Evolutionary conservation across 176 grass and related monocot species (phyloP).

Genomic region (Avena eriantha): DNA sequence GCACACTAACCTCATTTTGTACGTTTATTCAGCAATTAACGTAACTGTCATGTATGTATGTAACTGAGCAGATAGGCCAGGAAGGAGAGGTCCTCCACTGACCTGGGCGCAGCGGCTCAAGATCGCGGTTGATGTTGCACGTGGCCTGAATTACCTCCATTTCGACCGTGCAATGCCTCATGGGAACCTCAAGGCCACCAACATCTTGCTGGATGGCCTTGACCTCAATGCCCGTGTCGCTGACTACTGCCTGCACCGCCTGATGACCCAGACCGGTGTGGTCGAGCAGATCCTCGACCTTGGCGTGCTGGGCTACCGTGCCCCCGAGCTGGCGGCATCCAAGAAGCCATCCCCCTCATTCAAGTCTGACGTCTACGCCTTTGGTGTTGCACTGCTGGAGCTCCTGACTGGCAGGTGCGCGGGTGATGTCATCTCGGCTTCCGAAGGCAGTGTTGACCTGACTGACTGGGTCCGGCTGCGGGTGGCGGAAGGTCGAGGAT

Average conservation of each 20-base stretch:
- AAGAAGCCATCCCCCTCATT: conserved; percentile 92
- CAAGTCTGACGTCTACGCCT: conserved; percentile 88
- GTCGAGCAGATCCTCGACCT: conserved; percentile 82
- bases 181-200: conserved; percentile 94
- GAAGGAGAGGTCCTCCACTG: conserved; percentile 80
- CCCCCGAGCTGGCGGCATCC: conserved; percentile 76
- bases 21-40: conserved; percentile 14
- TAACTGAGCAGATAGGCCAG: conserved; percentile 66
- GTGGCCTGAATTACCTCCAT: conserved; percentile 98
- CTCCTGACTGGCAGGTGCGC: conserved; percentile 77
- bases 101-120: conserved; percentile 95
- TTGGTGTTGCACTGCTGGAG: conserved; percentile 86
- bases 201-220: conserved; percentile 86
- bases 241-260: conserved; percentile 89
- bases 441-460: conserved; percentile 72
- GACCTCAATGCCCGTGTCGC: conserved; percentile 85
- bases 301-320: conserved; percentile 86
- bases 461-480: conserved; percentile 78
- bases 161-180: conserved; percentile 93
- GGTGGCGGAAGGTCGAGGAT: conserved; percentile 77
- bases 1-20: neutral
- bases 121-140: conserved; percentile 76
- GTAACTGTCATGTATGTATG: conserved; percentile 10
- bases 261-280: conserved; percentile 80
- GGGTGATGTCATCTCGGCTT: conserved; percentile 62